Conservation (phyloP, 441 rosid genomes). For the Lepidium campestre region DNA sequence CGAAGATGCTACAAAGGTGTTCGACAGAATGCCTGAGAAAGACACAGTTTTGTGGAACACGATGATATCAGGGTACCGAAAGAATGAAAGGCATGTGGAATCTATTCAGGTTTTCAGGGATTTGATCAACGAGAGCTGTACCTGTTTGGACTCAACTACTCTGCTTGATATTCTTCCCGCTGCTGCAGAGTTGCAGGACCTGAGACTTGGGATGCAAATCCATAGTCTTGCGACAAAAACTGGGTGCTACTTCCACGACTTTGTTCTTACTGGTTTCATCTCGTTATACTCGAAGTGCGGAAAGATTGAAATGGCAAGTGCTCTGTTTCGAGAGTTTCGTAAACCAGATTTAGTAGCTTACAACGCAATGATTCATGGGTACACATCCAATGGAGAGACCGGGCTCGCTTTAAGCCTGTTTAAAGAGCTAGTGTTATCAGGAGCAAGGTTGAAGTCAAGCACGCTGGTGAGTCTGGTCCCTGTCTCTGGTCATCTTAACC, state of each 20-base stretch:
- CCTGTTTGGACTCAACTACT: conserved; percentile 41
- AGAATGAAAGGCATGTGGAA: conserved; percentile 42
- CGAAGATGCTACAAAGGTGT: conserved; percentile 46
- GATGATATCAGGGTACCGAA: conserved; percentile 53
- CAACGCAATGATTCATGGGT: conserved; percentile 79
- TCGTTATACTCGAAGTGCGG: conserved; percentile 61
- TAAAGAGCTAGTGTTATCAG: conserved; percentile 40
- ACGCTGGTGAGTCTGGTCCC: conserved; percentile 67
- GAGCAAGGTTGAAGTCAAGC: conserved; percentile 46
- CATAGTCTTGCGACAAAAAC: conserved; percentile 51
- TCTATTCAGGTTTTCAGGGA: conserved; percentile 41
- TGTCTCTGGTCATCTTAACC: conserved; percentile 50
- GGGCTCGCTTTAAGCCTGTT: conserved; percentile 46
- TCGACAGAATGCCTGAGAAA: conserved; percentile 51
- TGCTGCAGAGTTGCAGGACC: conserved; percentile 60
- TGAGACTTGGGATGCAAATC: conserved; percentile 52
- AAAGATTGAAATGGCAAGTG: conserved; percentile 31
- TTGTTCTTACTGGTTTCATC: conserved; percentile 58
- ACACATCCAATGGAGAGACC: conserved; percentile 45
- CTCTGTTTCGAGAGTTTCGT: conserved; percentile 47
- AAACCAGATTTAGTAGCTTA: conserved; percentile 59
- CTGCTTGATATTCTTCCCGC: conserved; percentile 62
- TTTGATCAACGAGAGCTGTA: conserved; percentile 37
- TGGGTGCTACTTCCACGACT: conserved; percentile 45
- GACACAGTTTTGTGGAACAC: conserved; percentile 71